Evolutionary conservation across 2,329 filamentous ascomycete genomes (phyloP).

Genomic region (Aspergillus pseudonomiae): DNA sequence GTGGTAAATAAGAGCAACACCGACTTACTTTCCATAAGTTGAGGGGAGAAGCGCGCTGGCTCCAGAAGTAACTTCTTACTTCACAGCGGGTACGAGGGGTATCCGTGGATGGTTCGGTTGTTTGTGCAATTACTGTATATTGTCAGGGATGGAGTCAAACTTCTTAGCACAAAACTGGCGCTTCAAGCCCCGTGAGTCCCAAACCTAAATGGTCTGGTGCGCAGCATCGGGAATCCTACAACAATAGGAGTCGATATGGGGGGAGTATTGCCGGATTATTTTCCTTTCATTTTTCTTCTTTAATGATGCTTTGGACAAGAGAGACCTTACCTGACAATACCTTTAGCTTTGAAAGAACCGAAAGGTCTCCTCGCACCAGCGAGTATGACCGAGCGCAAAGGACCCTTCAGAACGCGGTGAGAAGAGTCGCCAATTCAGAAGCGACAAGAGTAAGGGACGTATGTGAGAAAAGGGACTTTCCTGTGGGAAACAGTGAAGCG

Average conservation of each 20-base stretch:
- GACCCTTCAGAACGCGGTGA: constrained; percentile 7
- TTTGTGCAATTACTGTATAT: constrained; percentile 1
- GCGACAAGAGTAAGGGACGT: neutral
- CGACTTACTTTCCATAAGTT: constrained; percentile 41
- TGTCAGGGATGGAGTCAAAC: neutral
- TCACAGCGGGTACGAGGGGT: constrained; percentile 10
- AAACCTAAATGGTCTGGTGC: neutral
- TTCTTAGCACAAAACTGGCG: neutral
- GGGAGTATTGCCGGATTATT: too few relatives aligned
- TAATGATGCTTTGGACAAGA: neutral
- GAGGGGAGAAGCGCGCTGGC: constrained; percentile 26
- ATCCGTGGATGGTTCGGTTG: constrained; percentile 10
- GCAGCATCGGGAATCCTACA: neutral
- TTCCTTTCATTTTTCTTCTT: neutral
- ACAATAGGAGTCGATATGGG: neutral
- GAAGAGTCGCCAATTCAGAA: neutral
- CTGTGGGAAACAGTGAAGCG: constrained; percentile 5
- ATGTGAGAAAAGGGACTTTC: neutral
- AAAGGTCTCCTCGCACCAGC: constrained; percentile 3
- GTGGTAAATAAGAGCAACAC: neutral
- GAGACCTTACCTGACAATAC: neutral
- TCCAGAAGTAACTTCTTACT: constrained; percentile 17
- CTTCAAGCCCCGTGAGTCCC: neutral
- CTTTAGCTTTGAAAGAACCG: neutral
- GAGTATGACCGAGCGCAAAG: neutral